A percentile compares a stretch with the other conserved stretches of the same genome.
These are phyloP conservation scores for Triticum timopheevii DNA, from an alignment of 176 grass and related monocot species.

Conservation along the genomic window DNA sequence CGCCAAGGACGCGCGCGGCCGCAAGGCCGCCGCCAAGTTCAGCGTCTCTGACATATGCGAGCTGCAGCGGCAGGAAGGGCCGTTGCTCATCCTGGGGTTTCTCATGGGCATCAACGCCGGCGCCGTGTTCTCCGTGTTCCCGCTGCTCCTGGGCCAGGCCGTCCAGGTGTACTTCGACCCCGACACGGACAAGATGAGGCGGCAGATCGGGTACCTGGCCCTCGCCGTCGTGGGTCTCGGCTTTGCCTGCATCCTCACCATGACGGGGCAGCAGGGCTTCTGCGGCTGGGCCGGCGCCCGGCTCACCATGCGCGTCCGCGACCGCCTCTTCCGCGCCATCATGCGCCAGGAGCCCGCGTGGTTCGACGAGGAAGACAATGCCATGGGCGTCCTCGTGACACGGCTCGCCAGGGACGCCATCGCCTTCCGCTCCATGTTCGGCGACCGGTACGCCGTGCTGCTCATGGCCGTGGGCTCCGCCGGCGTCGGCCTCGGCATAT, in stretches of 20 bases:
- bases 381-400: conserved; percentile 45
- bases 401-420: conserved; percentile 46
- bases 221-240: conserved; percentile 47
- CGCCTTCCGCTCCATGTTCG: conserved; percentile 60
- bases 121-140: conserved; percentile 63
- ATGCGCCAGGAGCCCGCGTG: conserved; percentile 54
- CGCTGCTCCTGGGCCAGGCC: conserved; percentile 56
- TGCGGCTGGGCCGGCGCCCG: conserved; percentile 55
- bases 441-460: conserved; percentile 59
- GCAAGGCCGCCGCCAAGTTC: not conserved
- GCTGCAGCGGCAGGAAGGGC: conserved; percentile 49
- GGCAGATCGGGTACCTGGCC: conserved; percentile 46
- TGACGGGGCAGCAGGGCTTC: conserved; percentile 65
- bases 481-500: conserved; percentile 53
- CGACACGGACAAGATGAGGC: conserved; percentile 45
- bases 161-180: conserved; percentile 56
- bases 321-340: conserved; percentile 55
- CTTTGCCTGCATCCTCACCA: conserved; percentile 50
- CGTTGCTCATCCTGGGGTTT: conserved; percentile 47
- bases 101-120: conserved; percentile 52
- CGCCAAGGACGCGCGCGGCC: not conserved
- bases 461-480: conserved; percentile 59
- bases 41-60: conserved; percentile 37
- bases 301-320: conserved; percentile 48
- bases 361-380: conserved; percentile 65